phyloP scores from a whole-genome alignment of 345 rosid species.

The Orychophragmus violaceus region DNA sequence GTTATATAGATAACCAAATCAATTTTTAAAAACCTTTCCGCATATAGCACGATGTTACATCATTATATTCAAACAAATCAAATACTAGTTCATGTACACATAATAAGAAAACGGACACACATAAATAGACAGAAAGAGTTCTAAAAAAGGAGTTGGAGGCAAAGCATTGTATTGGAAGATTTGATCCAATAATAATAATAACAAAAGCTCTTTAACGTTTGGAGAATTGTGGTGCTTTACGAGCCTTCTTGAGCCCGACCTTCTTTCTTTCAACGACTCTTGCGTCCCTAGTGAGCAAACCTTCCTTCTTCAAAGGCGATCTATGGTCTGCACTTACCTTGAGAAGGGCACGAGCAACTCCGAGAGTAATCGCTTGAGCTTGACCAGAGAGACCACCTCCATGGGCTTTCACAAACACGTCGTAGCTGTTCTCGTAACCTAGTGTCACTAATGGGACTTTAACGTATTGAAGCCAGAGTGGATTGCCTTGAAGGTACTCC shows the following conservation, averaged over 20 bases:
- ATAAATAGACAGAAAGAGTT: too few species aligned
- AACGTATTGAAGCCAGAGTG: constrained; percentile 83
- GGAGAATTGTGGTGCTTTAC: constrained; percentile 89
- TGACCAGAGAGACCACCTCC: constrained; percentile 97
- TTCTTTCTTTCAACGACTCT: constrained; percentile 94
- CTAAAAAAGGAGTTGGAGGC: background rate
- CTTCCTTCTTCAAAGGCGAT: constrained; percentile 66
- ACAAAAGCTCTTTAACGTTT: constrained; percentile 49
- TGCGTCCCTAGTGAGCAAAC: constrained; percentile 80
- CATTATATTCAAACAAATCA: background rate
- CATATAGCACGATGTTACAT: too few species aligned
- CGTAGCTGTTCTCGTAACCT: constrained; percentile 80
- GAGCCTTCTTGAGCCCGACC: constrained; percentile 91
- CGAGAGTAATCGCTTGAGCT: constrained; percentile 91
- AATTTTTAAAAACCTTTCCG: too few species aligned
- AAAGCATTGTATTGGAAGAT: background rate
- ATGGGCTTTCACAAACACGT: constrained; percentile 87
- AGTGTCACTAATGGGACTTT: constrained; percentile 70
- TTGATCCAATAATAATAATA: background rate
- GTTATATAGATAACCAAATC: too few species aligned
- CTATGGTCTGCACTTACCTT: constrained; percentile 78
- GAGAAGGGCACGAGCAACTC: constrained; percentile 80
- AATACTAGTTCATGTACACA: constrained; percentile 14
- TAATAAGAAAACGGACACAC: background rate
- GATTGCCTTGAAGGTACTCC: constrained; percentile 99